Evolutionary conservation across 768 basidiomycete genomes (phyloP), one percentile per base, ranked within the genome.

Genomic region (Hemileccinum impolitum): DNA sequence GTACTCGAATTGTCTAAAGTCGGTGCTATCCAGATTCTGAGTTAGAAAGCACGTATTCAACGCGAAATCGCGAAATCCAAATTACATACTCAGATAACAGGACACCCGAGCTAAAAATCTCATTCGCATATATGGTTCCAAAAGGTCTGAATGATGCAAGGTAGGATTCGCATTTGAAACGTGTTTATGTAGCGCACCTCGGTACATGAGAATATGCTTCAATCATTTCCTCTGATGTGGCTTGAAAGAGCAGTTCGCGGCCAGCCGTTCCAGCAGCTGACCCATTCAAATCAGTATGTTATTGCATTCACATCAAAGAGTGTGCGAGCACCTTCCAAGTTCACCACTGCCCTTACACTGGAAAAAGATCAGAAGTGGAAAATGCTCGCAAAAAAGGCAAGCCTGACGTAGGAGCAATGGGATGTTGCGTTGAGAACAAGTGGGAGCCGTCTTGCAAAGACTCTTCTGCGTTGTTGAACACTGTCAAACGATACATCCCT

Each of bases 401-500:
- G 30, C 72, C 85, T 58, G 47, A 88, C 89, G 84, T 88, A 10
- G 75, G 64, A 25, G 81, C 84, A 50, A 75, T 75, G 14, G 81
- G 82, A 63, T 96, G 92, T 60, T 95, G 92, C 1, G 93, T 96
- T 6, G 93, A 85, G 66, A 86, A 98, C 4, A 96, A 73, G 68
- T 98, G 94, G 0, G 91, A 94, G 0, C 87, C 94, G 61, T 97
- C 95, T 66, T 97, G 95, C 26, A 98, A 71, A 1, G 87, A 91
- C 64, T 98, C 94, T 67, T 98, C 94, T 11, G 87, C 95, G 52
- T 95, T 79, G 57, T 97, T 97, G 73, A 95, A 96, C 52, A 98
- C 91, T 94, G 52, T 38, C 34, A 35, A 42, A 15, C 15, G 8
- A 50, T 43, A 30, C 8, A 8, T 18, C 15, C 34, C 10, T 21